Evolutionary conservation across 495 filamentous ascomycete species (phyloP).

Genomic region (Podospora anserina): DNA sequence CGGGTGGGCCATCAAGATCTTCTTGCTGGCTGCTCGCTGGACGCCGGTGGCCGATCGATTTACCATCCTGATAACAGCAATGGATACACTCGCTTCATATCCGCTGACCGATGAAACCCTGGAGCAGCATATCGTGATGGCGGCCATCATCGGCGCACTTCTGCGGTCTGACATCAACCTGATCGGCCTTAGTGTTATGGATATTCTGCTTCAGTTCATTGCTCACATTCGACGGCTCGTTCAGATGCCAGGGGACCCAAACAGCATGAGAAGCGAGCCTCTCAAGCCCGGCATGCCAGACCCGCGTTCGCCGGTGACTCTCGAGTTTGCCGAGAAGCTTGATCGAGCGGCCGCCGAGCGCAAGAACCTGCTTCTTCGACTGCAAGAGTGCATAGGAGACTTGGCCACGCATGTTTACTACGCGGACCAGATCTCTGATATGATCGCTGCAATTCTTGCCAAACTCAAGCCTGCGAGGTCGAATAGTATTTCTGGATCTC

Average conservation of each 20-base stretch:
- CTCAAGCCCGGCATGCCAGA: slow-evolving; percentile 28
- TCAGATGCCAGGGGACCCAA: slow-evolving; percentile 56
- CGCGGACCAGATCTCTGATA: slow-evolving; percentile 87
- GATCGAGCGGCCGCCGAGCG: slow-evolving; percentile 32
- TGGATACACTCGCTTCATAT: slow-evolving; percentile 66
- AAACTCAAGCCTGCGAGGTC: slow-evolving; percentile 65
- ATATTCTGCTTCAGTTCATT: slow-evolving; percentile 77
- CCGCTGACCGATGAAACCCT: slow-evolving; percentile 63
- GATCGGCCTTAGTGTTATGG: slow-evolving; percentile 91
- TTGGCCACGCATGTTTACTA: slow-evolving; percentile 94
- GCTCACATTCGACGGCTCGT: slow-evolving; percentile 73
- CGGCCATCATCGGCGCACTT: slow-evolving; percentile 72
- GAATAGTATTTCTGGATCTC: slow-evolving; percentile 39
- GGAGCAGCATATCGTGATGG: slow-evolving; percentile 65
- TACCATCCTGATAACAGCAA: slow-evolving; percentile 73
- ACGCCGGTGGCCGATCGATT: slow-evolving; percentile 89
- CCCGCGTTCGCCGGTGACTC: slow-evolving; percentile 25
- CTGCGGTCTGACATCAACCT: slow-evolving; percentile 84
- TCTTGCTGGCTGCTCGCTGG: slow-evolving; percentile 74
- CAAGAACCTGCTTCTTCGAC: slow-evolving; percentile 57
- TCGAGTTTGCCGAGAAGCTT: slow-evolving; percentile 29
- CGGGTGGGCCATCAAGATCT: slow-evolving; percentile 76
- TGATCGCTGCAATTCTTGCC: slow-evolving; percentile 73
- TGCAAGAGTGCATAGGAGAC: slow-evolving; percentile 76
- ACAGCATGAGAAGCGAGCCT: slow-evolving; percentile 35